phyloP scores from a whole-genome alignment of 202 grass and related monocot species.

The Digitaria exilis region DNA sequence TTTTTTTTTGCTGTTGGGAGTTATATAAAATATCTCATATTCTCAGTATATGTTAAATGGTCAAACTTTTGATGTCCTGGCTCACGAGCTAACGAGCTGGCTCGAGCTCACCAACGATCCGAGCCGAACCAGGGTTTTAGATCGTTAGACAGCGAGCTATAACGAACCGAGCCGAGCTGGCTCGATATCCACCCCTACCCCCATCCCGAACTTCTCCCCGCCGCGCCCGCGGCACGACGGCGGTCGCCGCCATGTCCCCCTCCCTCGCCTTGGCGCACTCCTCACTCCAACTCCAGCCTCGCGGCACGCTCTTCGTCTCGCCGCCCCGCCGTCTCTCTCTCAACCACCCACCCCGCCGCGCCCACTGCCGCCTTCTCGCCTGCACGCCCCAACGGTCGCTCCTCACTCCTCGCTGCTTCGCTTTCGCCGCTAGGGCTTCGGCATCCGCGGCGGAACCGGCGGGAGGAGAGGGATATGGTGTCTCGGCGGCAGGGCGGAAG shows the following conservation, averaged over 20 bases:
- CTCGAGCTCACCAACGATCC: no score
- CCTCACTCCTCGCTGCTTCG: conserved; percentile 21
- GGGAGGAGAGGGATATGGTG: conserved; percentile 6
- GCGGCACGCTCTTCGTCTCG: not conserved
- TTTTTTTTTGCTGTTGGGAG: no score
- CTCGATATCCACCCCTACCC: no score
- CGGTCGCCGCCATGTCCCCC: conserved; percentile 43
- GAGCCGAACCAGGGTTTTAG: no score
- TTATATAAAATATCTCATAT: no score
- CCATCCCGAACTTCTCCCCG: not conserved
- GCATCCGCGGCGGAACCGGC: not conserved
- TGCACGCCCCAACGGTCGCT: conserved; percentile 15
- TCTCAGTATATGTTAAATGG: no score
- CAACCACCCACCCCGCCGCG: not conserved
- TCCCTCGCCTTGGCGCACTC: conserved; percentile 9
- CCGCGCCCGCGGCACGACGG: not conserved
- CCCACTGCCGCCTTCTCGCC: conserved; percentile 19
- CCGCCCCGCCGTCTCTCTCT: conserved; percentile 3
- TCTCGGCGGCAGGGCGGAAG: conserved; percentile 9
- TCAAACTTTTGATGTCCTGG: no score
- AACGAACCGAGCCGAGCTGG: no score
- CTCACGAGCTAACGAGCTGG: no score
- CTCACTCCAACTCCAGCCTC: conserved; percentile 17
- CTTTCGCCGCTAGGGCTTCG: conserved; percentile 19
- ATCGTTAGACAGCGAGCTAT: no score